Evolutionary conservation across 139 green algal species (phyloP), one percentile per base, ranked within the genome.

Genomic region (Chlamydomonas eustigma): DNA sequence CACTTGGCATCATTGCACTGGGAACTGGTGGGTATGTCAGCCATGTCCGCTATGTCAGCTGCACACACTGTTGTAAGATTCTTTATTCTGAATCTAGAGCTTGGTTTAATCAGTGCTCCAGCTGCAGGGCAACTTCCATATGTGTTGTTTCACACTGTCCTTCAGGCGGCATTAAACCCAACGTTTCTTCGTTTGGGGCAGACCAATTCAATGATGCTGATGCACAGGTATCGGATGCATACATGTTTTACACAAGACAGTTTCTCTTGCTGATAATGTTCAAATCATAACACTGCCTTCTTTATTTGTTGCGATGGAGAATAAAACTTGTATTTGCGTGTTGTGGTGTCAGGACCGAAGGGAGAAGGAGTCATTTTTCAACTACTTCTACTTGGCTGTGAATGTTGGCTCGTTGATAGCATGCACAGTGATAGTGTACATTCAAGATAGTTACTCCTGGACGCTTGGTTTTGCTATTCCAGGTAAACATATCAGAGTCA

Each of bases 301-400:
- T n/a, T n/a, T n/a, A n/a, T n/a, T n/a, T n/a, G n/a, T n/a, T n/a
- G n/a, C n/a, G n/a, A n/a, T n/a, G n/a, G n/a, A n/a, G n/a, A n/a
- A n/a, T n/a, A n/a, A n/a, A n/a, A n/a, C n/a, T n/a, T n/a, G n/a
- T n/a, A n/a, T n/a, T n/a, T n/a, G n/a, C n/a, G n/a, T n/a, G n/a
- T n/a, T n/a, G n/a, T n/a, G n/a, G n/a, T n/a, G n/a, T n/a, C 84
- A 93, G 84, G 93, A 97, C 75, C 84, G 87, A 4, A 79, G 74
- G 28, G 93, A 96, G 84, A 97, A 97, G 84, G 86, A 91, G 74
- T 90, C 77, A 12, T 76, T 68, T 30, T 76, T 76, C 44, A 76
- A 98, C 84, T 97, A 87, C 81, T 99, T 99, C 84, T 99, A 99
- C 85, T 91, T 99, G 66, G 90, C 90, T 67, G 94, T 99, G 82